These are phyloP conservation scores for Cladophialophora exuberans DNA, from an alignment of 2,329 filamentous ascomycete genomes.

Conservation along the genomic window DNA sequence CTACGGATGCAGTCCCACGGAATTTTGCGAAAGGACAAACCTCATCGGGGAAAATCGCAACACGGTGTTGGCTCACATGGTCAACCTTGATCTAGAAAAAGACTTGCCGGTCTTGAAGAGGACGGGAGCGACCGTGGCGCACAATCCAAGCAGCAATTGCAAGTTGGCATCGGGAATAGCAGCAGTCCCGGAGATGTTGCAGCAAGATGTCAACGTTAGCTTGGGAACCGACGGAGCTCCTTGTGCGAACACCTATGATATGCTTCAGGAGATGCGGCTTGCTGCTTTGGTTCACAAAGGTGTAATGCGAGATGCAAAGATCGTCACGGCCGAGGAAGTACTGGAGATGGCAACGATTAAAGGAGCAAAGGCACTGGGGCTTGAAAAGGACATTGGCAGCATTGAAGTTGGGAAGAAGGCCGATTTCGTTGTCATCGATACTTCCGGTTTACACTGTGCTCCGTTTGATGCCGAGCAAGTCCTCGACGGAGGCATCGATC, in stretches of 20 bases:
- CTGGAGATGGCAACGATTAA: constrained; percentile 55
- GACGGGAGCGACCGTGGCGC: constrained; percentile 52
- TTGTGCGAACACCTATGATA: constrained; percentile 57
- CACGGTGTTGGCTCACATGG: constrained; percentile 58
- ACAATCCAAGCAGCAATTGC: constrained; percentile 56
- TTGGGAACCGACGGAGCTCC: constrained; percentile 59
- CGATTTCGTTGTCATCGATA: constrained; percentile 42
- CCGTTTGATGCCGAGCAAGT: constrained; percentile 44
- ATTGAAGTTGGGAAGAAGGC: constrained; percentile 50
- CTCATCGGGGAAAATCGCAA: constrained; percentile 35
- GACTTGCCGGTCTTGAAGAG: constrained; percentile 46
- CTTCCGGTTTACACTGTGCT: constrained; percentile 39
- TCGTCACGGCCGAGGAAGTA: constrained; percentile 49
- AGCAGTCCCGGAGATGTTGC: constrained; percentile 50
- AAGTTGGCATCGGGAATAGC: constrained; percentile 58
- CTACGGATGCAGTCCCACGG: constrained; percentile 43
- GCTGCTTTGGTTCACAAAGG: constrained; percentile 56
- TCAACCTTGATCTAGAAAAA: constrained; percentile 49
- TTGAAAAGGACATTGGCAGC: constrained; percentile 49
- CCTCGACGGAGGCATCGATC: constrained; percentile 39
- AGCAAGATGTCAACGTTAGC: constrained; percentile 49
- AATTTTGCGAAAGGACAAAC: constrained; percentile 46
- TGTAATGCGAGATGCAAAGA: constrained; percentile 44
- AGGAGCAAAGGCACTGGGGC: constrained; percentile 48
- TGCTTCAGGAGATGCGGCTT: constrained; percentile 58